Base-by-base conservation (phyloP, 1,139 yeast genomes). In the Taphrina deformans region DNA sequence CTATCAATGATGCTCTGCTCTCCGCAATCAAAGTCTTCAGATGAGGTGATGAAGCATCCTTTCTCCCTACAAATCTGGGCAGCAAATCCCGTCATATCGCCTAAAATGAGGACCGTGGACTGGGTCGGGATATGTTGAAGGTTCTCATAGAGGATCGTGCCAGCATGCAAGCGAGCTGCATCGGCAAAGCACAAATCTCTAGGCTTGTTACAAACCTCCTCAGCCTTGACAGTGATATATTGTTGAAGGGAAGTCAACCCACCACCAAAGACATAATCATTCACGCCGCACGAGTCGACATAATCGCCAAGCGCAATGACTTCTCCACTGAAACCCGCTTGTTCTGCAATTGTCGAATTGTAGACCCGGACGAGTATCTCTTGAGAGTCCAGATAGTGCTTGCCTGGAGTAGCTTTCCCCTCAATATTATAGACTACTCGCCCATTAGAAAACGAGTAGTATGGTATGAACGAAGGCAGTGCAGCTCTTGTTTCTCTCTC, bases 41-140 rank as follows among this genome's bases (percentile, higher is more conserved):
- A 35, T 12, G 63, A 59, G n/a, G 63, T 59, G 35, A 59, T 56
- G 23, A 59, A 38, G 23, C 63, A 59, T 33, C 55, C 46, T 40
- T 50, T 59, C 27, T 38, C 56, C 3, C 45, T n/a, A n/a, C 56
- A 51, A 2, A 59, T 59, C 40, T 59, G 63, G n/a, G 46, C 50
- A n/a, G 63, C 63, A 29, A 59, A 59, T 21, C 63, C 63, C 10
- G 63, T 59, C 63, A 50, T 35, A 21, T 59, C 63, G 6, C 63
- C 63, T 0, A 59, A 40, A 6, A 59, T 29, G 16, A 48, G 40
- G 10, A 59, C 63, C 12, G 56, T 51, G 9, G 33, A 21, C 7
- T 41, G 50, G 12, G n/a, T 27, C 21, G 51, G 56, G 3, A 59
- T 26, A 21, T 33, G 33, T 38, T 50, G 50, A 9, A 59, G 50